Percentiles rank a stretch among this genome's conserved stretches.
Conservation (phyloP, 345 rosid species). For the Acer negundo region DNA sequence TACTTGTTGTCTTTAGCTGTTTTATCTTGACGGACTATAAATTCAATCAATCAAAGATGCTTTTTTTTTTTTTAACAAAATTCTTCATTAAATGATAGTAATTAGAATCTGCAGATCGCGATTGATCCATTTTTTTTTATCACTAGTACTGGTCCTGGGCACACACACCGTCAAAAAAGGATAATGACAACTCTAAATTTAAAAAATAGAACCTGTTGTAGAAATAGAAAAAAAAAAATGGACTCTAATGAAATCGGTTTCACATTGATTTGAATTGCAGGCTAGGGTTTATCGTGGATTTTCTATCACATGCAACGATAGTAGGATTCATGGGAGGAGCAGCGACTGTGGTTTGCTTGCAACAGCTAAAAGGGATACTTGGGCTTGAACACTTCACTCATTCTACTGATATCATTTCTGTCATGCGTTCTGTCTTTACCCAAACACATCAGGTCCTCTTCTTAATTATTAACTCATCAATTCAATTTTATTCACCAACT, state of each 20-base stretch:
- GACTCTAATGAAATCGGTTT: background rate
- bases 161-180: slow-evolving; percentile 18
- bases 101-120: background rate
- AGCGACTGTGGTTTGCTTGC: slow-evolving; percentile 84
- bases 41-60: background rate
- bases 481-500: background rate
- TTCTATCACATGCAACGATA: slow-evolving; percentile 88
- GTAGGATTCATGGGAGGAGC: slow-evolving; percentile 98
- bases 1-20: slow-evolving; percentile 22
- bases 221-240: too few relatives aligned
- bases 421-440: slow-evolving; percentile 69
- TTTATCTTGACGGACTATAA: background rate
- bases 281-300: slow-evolving; percentile 91
- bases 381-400: slow-evolving; percentile 78
- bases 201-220: background rate
- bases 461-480: background rate
- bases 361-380: slow-evolving; percentile 80
- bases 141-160: background rate
- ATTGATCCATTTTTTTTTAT: slow-evolving; percentile 14
- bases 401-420: slow-evolving; percentile 70
- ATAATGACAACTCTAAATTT: background rate
- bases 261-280: slow-evolving; percentile 36
- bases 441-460: slow-evolving; percentile 62
- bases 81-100: background rate
- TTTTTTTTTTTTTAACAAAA: background rate